Conservation (phyloP, 768 basidiomycete genomes). For the Rhodotorula graminis region DNA sequence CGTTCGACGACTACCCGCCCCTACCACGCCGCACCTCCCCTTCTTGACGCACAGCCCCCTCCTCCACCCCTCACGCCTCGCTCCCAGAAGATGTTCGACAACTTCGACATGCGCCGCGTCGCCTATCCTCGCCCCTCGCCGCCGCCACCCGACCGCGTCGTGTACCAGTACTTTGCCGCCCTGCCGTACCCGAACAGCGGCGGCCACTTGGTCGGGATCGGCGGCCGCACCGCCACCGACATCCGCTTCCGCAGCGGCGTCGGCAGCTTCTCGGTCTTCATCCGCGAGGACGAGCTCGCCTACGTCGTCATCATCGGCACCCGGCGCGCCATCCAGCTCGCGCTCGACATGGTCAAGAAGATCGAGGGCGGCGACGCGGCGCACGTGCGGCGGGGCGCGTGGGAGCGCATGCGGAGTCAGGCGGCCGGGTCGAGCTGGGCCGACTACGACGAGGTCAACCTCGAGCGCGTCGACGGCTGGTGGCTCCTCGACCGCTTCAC, state of each 20-base stretch:
- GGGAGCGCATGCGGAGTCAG: too few relatives aligned
- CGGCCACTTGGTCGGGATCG: neutral
- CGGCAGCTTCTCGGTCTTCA: neutral
- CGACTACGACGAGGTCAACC: too few relatives aligned
- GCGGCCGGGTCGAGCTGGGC: neutral
- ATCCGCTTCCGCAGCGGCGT: neutral
- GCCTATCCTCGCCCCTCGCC: too few relatives aligned
- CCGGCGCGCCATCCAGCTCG: neutral
- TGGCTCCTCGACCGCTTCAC: too few relatives aligned
- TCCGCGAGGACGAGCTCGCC: neutral
- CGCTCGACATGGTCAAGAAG: neutral
- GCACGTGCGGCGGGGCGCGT: too few relatives aligned
- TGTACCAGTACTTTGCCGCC: neutral
- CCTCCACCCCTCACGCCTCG: neutral
- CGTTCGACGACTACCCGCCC: too few relatives aligned
- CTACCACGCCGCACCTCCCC: too few relatives aligned
- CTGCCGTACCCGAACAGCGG: neutral
- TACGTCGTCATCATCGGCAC: neutral
- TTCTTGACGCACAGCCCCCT: neutral
- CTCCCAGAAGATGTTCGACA: neutral
- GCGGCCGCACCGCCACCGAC: neutral
- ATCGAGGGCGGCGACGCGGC: neutral
- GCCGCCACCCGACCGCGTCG: neutral
- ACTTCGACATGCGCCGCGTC: neutral
- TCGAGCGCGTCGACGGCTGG: too few relatives aligned